These are phyloP conservation scores for Suillus americanus DNA, from an alignment of 768 basidiomycete species.

Conservation along the genomic window DNA sequence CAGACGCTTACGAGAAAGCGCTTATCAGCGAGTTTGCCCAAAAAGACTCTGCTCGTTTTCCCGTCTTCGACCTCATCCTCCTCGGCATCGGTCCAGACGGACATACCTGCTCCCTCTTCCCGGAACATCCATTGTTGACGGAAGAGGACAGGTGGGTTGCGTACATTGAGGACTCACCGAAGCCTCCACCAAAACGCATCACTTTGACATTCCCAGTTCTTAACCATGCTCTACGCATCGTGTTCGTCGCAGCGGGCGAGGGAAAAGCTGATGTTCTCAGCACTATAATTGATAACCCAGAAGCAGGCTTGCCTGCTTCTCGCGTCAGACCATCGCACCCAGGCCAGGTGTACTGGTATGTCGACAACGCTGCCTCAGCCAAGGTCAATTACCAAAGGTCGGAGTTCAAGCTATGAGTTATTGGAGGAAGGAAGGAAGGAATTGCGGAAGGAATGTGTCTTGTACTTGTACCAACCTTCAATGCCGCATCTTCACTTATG, in stretches of 20 bases:
- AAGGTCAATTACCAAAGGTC: conserved; percentile 60
- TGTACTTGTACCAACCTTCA: conserved; percentile 26
- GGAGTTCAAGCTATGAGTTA: conserved; percentile 51
- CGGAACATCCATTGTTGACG: conserved; percentile 79
- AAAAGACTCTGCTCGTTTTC: conserved; percentile 93
- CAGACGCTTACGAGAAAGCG: conserved; percentile 77
- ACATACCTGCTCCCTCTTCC: conserved; percentile 98
- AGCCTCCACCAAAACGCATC: conserved; percentile 86
- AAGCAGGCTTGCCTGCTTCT: conserved; percentile 77
- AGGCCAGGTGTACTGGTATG: conserved; percentile 93
- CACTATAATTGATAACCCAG: conserved; percentile 77
- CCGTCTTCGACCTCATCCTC: conserved; percentile 95
- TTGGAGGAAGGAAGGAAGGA: conserved; percentile 9
- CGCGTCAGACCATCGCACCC: conserved; percentile 75
- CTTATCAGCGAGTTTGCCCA: conserved; percentile 91
- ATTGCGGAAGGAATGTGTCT: conserved; percentile 9
- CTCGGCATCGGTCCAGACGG: conserved; percentile 97
- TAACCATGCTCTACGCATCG: conserved; percentile 85
- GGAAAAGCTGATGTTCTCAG: conserved; percentile 77
- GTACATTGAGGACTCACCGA: conserved; percentile 89
- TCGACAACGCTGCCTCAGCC: conserved; percentile 78
- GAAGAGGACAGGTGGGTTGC: conserved; percentile 96
- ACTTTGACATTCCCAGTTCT: conserved; percentile 92
- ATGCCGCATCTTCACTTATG: conserved; percentile 13
- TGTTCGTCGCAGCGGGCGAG: conserved; percentile 84